A percentile compares a stretch with the other conserved stretches of the same genome.
Conservation (phyloP, 345 rosid species). For the Aquilaria sinensis region DNA sequence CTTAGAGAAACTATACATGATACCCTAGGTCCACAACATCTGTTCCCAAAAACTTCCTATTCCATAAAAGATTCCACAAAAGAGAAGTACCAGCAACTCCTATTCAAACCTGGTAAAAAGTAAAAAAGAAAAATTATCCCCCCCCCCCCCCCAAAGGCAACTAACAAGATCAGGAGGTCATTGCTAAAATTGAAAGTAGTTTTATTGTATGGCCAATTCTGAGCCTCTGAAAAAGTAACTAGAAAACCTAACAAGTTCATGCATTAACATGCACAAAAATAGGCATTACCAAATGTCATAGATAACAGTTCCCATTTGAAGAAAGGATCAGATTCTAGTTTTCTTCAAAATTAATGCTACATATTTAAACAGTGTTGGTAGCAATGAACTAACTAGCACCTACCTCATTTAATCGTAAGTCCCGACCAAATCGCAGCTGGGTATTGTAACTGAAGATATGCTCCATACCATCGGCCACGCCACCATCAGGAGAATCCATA, state of each 20-base stretch:
- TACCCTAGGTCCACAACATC: too few relatives aligned
- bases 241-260: background rate
- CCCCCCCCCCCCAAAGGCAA: too few relatives aligned
- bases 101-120: background rate
- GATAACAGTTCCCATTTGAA: background rate
- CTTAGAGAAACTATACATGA: too few relatives aligned
- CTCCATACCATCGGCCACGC: constrained; percentile 94
- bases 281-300: constrained; percentile 1
- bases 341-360: constrained; percentile 2
- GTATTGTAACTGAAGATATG: constrained; percentile 84
- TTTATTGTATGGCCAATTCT: too few relatives aligned
- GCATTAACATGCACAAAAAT: background rate
- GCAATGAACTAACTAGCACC: constrained; percentile 8
- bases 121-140: background rate
- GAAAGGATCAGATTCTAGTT: constrained; percentile 6
- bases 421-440: constrained; percentile 85
- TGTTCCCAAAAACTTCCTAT: too few relatives aligned
- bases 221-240: too few relatives aligned
- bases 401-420: constrained; percentile 95
- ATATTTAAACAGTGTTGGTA: constrained; percentile 6
- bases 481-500: constrained; percentile 65
- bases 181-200: too few relatives aligned
- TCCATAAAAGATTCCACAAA: too few relatives aligned
- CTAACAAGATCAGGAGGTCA: too few relatives aligned
- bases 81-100: background rate